Conservation (phyloP, 192 early-diverging fungal species). For the Entophlyctis helioformis region DNA sequence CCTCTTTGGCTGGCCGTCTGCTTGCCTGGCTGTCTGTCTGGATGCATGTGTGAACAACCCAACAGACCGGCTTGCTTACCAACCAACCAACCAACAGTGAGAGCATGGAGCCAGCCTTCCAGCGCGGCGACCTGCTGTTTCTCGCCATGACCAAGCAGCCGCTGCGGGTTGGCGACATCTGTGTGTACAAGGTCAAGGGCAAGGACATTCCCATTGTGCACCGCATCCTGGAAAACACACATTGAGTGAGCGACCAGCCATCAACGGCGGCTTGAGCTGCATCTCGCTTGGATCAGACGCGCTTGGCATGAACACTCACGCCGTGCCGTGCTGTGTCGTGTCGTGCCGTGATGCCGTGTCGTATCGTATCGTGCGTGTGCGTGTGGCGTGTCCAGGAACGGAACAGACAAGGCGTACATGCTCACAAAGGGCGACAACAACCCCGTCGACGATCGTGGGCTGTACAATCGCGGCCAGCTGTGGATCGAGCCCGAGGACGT, state of each 20-base stretch:
- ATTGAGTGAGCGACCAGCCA: slow-evolving; percentile 52
- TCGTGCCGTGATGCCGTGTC: background rate
- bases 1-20: too few species aligned
- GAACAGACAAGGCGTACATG: slow-evolving; percentile 68
- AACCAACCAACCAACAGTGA: slow-evolving; percentile 60
- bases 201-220: slow-evolving; percentile 94
- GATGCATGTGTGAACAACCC: too few species aligned
- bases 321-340: background rate
- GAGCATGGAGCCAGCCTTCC: slow-evolving; percentile 96
- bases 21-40: too few species aligned
- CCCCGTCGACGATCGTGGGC: slow-evolving; percentile 75
- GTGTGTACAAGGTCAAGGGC: slow-evolving; percentile 82
- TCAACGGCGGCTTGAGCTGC: too few species aligned
- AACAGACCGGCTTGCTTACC: too few species aligned
- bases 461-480: slow-evolving; percentile 70
- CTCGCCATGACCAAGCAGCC: slow-evolving; percentile 61
- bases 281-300: too few species aligned
- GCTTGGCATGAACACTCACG: too few species aligned
- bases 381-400: slow-evolving; percentile 4
- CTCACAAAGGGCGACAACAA: slow-evolving; percentile 99
- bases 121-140: slow-evolving; percentile 86
- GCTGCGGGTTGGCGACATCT: slow-evolving; percentile 82
- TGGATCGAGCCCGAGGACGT: slow-evolving; percentile 88
- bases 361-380: too few species aligned
- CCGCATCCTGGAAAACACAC: slow-evolving; percentile 88